Evolutionary conservation across 2,329 filamentous ascomycete species (phyloP), one percentile per base, ranked within the genome.

Genomic region (Ophiocordyceps unilateralis): DNA sequence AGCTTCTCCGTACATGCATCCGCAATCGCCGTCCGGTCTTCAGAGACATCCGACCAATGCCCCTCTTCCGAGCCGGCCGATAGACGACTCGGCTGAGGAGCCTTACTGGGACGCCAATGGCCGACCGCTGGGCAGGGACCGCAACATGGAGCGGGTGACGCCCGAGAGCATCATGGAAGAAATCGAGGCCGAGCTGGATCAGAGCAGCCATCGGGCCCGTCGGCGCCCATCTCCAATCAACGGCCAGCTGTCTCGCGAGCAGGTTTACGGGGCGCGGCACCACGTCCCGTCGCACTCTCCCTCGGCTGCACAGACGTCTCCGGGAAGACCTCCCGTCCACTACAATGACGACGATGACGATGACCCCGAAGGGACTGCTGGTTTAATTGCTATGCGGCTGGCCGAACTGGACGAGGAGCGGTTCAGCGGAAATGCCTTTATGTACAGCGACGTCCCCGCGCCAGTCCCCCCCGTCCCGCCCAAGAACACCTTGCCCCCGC

Each of bases 341-440:
- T 40, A 44, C 34, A 44, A 43, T 23, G 41, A 45, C 12, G 45
- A 69, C 30, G 65, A 70, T 23, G 30, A 32, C 15, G 70, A 70
- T 12, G 82, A 96, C 55, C 78, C 83, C 0, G 89, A 95, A 59
- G 89, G 83, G 19, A 79, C 82, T 34, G 85, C 85, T 46, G 89
- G 91, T 15, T 65, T 93, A 42, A 74, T 83, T 55, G 87, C 87
- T 50, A 77, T 96, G 72, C 78, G 78, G 45, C 76, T 88, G 62
- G 87, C 86, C 5, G 86, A 93, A 47, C 75, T 86, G 57, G 83
- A 93, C 46, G 76, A 78, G 41, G 75, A 77, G 41, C 69, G 60
- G 11, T 64, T 64, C 40, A 56, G 58, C 37, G 51, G 51, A 30
- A 53, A 47, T 17, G 48, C 51, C 8, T 62, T 61, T 40, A 52